Evolutionary conservation across 495 filamentous ascomycete genomes (phyloP), one percentile per base, ranked within the genome.

Genomic region (Penicillium verhagenii): DNA sequence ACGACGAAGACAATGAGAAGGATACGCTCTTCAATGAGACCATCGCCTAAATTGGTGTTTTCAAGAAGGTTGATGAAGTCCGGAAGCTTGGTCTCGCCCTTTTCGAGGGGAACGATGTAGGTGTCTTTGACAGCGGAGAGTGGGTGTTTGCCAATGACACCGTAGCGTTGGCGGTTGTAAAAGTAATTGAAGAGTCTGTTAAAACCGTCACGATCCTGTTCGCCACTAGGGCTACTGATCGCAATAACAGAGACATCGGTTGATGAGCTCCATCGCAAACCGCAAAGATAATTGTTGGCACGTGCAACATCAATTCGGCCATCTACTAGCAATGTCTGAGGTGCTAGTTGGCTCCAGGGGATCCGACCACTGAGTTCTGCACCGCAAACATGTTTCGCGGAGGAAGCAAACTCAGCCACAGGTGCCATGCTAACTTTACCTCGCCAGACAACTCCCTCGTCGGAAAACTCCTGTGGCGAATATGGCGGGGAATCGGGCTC

Each of bases 201-300:
- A 60, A 93, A 91, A 6, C 80, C 80, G 2, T 66, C 67, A 53
- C 70, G 71, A 37, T 83, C 72, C 31, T 68, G 72, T 0, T 79
- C 72, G 1, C 71, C 61, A 37, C 83, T 76, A 6, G 80, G 75
- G 8, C 84, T 81, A 40, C 77, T 81, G 31, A 96, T 70, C 26
- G 79, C 82, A 21, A 92, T 81, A 19, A 91, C 84, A 0, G 85
- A 75, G 3, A 93, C 76, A 64, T 96, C 91, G 3, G 86, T 88
- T 13, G 82, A 84, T 20, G 77, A 72, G 65, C 84, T 90, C 60
- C 85, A 91, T 23, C 87, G 79, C 26, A 96, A 74, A 23, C 89
- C 83, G 60, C 89, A 94, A 3, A 98, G 84, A 67, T 98, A 98
- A 37, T 91, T 87, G 55, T 89, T 88, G 18, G 92, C 94, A 3